Conservation (phyloP, 441 rosid genomes). For the Mallotus japonicus region DNA sequence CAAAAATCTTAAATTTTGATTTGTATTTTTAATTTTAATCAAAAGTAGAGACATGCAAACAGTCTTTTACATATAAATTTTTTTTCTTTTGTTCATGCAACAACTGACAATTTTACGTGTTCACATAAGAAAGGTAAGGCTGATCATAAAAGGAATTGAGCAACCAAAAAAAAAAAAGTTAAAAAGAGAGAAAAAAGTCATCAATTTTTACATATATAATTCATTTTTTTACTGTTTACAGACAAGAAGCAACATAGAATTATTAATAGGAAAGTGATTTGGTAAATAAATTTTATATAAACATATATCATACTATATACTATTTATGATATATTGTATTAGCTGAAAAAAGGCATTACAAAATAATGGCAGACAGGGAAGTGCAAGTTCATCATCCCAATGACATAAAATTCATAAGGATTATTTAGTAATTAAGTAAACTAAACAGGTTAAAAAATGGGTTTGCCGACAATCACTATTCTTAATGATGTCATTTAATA, state of each 20-base stretch:
- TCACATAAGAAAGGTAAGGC: neutral
- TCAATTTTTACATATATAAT: no score
- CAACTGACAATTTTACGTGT: conserved; percentile 26
- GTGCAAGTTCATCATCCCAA: conserved; percentile 28
- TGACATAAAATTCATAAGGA: conserved; percentile 2
- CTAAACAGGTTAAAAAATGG: conserved; percentile 25
- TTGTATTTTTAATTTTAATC: no score
- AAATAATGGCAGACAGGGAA: conserved; percentile 39
- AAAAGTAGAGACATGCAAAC: no score
- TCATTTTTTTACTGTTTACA: conserved; percentile 6
- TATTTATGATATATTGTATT: neutral
- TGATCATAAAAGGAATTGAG: no score
- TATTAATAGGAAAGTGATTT: neutral
- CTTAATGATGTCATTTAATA: conserved; percentile 20
- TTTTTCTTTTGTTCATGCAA: conserved; percentile 17
- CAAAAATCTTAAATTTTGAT: no score
- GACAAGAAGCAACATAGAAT: conserved; percentile 15
- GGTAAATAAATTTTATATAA: neutral
- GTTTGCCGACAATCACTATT: conserved; percentile 58
- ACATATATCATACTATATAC: no score
- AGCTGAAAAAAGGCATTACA: neutral
- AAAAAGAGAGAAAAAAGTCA: no score
- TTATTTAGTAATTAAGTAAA: conserved; percentile 8
- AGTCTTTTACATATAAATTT: no score
- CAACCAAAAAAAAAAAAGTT: no score